Base-by-base conservation (phyloP, 495 filamentous ascomycete genomes). In the Aspergillus homomorphus region DNA sequence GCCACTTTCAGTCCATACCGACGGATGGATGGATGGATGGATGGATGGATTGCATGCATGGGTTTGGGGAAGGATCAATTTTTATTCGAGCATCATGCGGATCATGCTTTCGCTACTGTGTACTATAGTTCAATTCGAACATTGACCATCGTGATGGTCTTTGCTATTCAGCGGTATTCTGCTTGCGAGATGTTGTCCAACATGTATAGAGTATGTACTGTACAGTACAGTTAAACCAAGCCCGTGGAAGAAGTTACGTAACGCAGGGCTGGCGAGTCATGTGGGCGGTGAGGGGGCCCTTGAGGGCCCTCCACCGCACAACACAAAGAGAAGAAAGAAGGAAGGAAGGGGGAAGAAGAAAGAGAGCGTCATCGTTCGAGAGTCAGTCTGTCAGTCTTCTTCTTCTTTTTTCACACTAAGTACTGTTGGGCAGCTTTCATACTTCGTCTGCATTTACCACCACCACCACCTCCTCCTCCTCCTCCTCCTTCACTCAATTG, bases 231-330 rank as follows among this genome's bases (percentile, higher is more conserved):
- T n/a, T n/a, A n/a, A n/a, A n/a, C n/a, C n/a, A n/a, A n/a, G n/a
- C n/a, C n/a, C n/a, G n/a, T n/a, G n/a, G n/a, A n/a, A n/a, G n/a
- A n/a, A n/a, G 6, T 19, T n/a, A 21, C n/a, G 20, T 8, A n/a
- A 21, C 3, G n/a, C 41, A 62, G 60, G 55, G 60, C 55, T 55
- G 12, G 7, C 1, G 0, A 20, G 14, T 62, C 63, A 66, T 52
- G 63, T 66, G 63, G 60, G 63, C 63, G 63, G 63, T 66, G 57
- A 54, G 38, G 1, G 19, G 15, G 19, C 20, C 43, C 45, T 5
- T 10, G 10, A 14, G 33, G 10, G 26, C 26, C 10, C 33, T 38
- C 33, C 33, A 38, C 33, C 33, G 20, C 18, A 51, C 48, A 51
- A 48, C 23, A 9, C n/a, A 2, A 38, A 28, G 26, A 28, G 3